Evolutionary conservation across 371 early-diverging fungal genomes (phyloP).

Genomic region (Synchytrium microbalum): DNA sequence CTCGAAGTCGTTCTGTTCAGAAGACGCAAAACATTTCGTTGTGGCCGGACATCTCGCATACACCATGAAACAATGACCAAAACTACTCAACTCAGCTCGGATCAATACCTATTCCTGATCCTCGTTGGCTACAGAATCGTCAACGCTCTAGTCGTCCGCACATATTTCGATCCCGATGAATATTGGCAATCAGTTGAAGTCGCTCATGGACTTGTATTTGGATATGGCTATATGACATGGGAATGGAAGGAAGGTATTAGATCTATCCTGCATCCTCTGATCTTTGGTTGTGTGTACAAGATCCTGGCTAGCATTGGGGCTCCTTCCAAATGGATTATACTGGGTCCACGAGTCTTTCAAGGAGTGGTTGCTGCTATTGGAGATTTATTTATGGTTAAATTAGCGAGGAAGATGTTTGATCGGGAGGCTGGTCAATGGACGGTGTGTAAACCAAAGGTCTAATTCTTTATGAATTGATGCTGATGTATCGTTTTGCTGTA

Average conservation of each 20-base stretch:
- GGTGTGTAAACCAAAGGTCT: conserved; percentile 37
- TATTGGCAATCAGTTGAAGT: conserved; percentile 87
- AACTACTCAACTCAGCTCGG: background rate
- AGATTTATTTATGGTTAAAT: conserved; percentile 64
- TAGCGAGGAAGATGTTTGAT: conserved; percentile 54
- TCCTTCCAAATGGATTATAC: conserved; percentile 52
- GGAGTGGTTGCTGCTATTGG: conserved; percentile 59
- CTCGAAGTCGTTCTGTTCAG: background rate
- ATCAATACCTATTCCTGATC: background rate
- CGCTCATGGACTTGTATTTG: conserved; percentile 70
- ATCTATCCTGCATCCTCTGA: conserved; percentile 66
- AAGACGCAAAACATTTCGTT: no score
- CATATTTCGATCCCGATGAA: conserved; percentile 82
- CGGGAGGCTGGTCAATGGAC: conserved; percentile 48
- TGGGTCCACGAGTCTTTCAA: conserved; percentile 64
- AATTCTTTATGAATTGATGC: no score
- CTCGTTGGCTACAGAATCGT: conserved; percentile 48
- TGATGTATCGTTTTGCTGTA: conserved; percentile 22
- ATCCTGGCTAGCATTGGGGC: conserved; percentile 18
- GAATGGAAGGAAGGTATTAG: conserved; percentile 70
- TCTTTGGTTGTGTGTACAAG: conserved; percentile 67
- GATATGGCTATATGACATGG: conserved; percentile 85
- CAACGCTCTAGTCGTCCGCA: conserved; percentile 56
- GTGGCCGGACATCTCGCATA: background rate
- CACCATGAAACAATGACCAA: background rate